phyloP scores from a whole-genome alignment of 495 filamentous ascomycete species.

The Neurospora sp. region DNA sequence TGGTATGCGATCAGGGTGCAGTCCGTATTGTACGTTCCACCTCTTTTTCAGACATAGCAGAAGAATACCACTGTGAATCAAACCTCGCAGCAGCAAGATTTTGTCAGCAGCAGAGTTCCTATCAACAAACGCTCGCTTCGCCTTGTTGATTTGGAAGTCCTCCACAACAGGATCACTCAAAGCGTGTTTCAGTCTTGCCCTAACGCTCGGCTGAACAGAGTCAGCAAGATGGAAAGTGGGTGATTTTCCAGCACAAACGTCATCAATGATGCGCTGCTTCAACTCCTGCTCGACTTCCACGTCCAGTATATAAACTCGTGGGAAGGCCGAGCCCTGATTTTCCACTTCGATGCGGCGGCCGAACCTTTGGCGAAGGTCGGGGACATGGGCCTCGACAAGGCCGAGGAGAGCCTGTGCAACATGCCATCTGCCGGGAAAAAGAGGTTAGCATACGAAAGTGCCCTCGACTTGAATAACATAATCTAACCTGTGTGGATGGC shows the following conservation, averaged over 20 bases:
- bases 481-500: slow-evolving; percentile 27
- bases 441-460: not conserved
- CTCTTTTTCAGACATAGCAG: slow-evolving; percentile 33
- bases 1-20: slow-evolving; percentile 28
- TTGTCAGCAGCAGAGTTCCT: not conserved
- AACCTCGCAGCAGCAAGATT: slow-evolving; percentile 24
- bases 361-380: slow-evolving; percentile 9
- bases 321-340: not conserved
- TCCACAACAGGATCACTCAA: not conserved
- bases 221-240: not conserved
- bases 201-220: not conserved
- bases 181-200: not conserved
- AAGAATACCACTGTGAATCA: slow-evolving; percentile 31
- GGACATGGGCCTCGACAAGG: slow-evolving; percentile 23
- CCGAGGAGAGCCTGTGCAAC: slow-evolving; percentile 32
- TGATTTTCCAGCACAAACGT: not conserved
- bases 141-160: not conserved
- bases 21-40: slow-evolving; percentile 36
- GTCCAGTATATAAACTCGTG: not conserved
- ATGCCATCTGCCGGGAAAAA: slow-evolving; percentile 26
- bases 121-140: not conserved
- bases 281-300: not conserved
- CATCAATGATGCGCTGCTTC: not conserved
- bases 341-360: not conserved
- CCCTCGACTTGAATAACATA: not conserved